Conservation (phyloP, 805 yeast species). For the Isabelozyma heimii region DNA sequence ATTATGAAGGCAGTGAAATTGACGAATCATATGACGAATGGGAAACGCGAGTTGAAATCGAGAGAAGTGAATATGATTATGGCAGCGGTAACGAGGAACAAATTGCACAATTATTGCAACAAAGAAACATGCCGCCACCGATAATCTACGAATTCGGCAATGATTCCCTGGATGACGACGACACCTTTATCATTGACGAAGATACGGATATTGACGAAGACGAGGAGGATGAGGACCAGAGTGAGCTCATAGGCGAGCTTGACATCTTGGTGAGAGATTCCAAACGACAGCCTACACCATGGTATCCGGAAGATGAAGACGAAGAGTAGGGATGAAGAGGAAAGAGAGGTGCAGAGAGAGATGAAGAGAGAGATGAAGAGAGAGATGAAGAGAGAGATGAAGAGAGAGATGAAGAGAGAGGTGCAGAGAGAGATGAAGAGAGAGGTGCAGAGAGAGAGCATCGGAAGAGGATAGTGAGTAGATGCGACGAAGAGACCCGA, state of each 20-base stretch:
- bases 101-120: neutral
- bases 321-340: no score
- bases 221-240: constrained; percentile 2
- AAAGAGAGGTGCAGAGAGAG: no score
- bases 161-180: neutral
- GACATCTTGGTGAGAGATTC: neutral
- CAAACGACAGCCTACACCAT: neutral
- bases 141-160: constrained; percentile 1
- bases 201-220: constrained; percentile 7
- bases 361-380: no score
- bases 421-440: no score
- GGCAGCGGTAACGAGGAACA: neutral
- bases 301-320: neutral
- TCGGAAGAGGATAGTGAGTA: no score
- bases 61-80: neutral
- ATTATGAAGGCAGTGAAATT: constrained; percentile 1
- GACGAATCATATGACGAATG: constrained; percentile 2
- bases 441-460: no score
- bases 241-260: neutral
- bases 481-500: no score
- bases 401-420: no score
- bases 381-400: no score
- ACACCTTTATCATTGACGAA: constrained; percentile 3
- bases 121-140: neutral
- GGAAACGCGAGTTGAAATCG: neutral